phyloP scores from a whole-genome alignment of 2,329 filamentous ascomycete species.

The Penicillium occitanis region DNA sequence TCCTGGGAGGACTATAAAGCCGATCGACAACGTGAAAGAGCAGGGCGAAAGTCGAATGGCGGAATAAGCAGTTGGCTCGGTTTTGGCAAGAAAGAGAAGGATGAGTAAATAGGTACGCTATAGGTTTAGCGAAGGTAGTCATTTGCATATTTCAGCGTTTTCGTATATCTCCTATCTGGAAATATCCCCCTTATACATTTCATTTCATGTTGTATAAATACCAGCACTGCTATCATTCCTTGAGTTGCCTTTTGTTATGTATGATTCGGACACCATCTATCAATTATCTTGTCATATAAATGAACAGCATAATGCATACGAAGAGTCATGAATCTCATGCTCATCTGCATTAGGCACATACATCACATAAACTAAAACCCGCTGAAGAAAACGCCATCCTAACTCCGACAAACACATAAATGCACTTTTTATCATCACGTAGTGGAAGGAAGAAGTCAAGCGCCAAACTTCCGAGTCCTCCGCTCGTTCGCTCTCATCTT shows the following conservation, averaged over 20 bases:
- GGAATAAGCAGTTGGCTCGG: slow-evolving; percentile 25
- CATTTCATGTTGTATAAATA: background rate
- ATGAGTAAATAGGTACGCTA: slow-evolving; percentile 11
- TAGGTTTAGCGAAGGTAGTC: background rate
- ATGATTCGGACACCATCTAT: background rate
- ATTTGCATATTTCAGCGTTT: slow-evolving; percentile 6
- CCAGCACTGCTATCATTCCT: background rate
- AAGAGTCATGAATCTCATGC: slow-evolving; percentile 3
- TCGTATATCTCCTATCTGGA: slow-evolving; percentile 10
- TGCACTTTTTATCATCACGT: slow-evolving; percentile 18
- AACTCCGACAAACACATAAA: slow-evolving; percentile 13
- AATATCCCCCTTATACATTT: slow-evolving; percentile 6
- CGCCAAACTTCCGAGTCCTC: slow-evolving; percentile 41
- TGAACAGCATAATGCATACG: slow-evolving; percentile 12
- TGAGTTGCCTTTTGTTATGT: background rate
- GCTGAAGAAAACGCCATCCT: slow-evolving; percentile 14
- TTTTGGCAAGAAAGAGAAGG: slow-evolving; percentile 22
- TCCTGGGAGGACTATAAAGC: slow-evolving; percentile 40
- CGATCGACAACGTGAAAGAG: slow-evolving; percentile 30
- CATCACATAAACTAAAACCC: background rate
- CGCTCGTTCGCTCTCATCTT: slow-evolving; percentile 67
- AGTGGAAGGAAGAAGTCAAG: slow-evolving; percentile 12
- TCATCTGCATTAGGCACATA: background rate
- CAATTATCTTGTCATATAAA: background rate
- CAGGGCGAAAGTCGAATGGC: slow-evolving; percentile 29